phyloP scores from a whole-genome alignment of 768 basidiomycete genomes.

The Mycena metata region DNA sequence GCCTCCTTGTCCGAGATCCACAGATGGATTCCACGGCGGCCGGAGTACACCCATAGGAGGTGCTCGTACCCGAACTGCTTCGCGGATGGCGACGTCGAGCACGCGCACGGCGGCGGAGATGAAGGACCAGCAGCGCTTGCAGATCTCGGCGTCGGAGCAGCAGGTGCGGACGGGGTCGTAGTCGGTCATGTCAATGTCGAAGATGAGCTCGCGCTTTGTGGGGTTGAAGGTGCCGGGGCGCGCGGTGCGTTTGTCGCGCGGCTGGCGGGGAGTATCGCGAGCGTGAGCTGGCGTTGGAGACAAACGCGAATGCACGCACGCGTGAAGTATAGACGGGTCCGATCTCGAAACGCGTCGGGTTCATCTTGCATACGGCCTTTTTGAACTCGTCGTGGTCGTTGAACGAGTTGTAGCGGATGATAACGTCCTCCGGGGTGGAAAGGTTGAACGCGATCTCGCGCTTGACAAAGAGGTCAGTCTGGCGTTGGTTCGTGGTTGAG shows the following conservation, averaged over 20 bases:
- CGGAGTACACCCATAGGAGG: slow-evolving; percentile 98
- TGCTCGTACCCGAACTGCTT: slow-evolving; percentile 93
- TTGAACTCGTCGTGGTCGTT: slow-evolving; percentile 89
- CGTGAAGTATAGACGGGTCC: slow-evolving; percentile 92
- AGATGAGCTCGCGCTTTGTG: slow-evolving; percentile 90
- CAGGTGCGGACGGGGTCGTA: slow-evolving; percentile 97
- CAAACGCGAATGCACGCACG: slow-evolving; percentile 60
- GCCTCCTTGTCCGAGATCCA: slow-evolving; percentile 96
- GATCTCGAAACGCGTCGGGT: slow-evolving; percentile 96
- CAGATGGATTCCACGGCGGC: slow-evolving; percentile 97
- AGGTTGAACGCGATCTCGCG: slow-evolving; percentile 98
- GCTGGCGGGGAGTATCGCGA: slow-evolving; percentile 60
- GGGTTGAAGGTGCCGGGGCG: slow-evolving; percentile 78
- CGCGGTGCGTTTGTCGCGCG: slow-evolving; percentile 89
- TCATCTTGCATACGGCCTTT: slow-evolving; percentile 85
- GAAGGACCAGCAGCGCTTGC: slow-evolving; percentile 94
- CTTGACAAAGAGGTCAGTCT: slow-evolving; percentile 86
- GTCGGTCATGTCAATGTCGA: slow-evolving; percentile 99
- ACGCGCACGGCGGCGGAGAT: slow-evolving; percentile 94
- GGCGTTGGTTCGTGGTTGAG: slow-evolving; percentile 91
- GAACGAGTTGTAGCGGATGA: slow-evolving; percentile 96
- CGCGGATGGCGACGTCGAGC: slow-evolving; percentile 80
- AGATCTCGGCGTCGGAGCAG: slow-evolving; percentile 92
- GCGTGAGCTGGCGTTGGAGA: neutral
- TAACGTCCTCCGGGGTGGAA: slow-evolving; percentile 77